Evolutionary conservation across 176 grass and related monocot genomes (phyloP).

Genomic region (Zoysia pacifica): DNA sequence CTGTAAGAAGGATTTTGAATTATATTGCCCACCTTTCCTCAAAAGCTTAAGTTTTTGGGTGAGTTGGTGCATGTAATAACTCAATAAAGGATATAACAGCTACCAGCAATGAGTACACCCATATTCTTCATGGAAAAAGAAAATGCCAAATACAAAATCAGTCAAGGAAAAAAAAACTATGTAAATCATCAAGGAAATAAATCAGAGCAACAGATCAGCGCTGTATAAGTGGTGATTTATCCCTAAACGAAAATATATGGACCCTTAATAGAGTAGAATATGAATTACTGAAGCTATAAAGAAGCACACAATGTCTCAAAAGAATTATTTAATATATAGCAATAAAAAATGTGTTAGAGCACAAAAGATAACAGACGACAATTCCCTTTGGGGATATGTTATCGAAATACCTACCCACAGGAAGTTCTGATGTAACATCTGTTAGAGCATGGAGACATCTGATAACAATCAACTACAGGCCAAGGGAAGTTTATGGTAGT

Average conservation of each 20-base stretch:
- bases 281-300: conserved; percentile 6
- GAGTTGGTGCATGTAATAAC: not conserved
- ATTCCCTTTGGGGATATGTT: not conserved
- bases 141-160: not conserved
- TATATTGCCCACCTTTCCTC: not conserved
- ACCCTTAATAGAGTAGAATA: not conserved
- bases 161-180: not conserved
- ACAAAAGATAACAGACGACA: not conserved
- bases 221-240: not conserved
- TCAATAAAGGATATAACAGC: not conserved
- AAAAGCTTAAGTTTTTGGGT: conserved; percentile 4
- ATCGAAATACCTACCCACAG: not conserved
- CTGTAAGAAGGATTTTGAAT: conserved; percentile 7
- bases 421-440: not conserved
- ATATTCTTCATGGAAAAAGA: not conserved
- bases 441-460: not conserved
- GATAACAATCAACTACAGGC: not conserved
- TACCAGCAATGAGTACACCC: not conserved
- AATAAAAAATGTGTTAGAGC: not conserved
- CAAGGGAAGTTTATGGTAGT: conserved; percentile 22
- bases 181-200: not conserved
- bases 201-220: not conserved
- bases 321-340: not conserved
- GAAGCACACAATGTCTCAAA: not conserved
- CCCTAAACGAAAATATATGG: not conserved